Conservation (phyloP, 129 eudicot genomes). For the Lonicera japonica region DNA sequence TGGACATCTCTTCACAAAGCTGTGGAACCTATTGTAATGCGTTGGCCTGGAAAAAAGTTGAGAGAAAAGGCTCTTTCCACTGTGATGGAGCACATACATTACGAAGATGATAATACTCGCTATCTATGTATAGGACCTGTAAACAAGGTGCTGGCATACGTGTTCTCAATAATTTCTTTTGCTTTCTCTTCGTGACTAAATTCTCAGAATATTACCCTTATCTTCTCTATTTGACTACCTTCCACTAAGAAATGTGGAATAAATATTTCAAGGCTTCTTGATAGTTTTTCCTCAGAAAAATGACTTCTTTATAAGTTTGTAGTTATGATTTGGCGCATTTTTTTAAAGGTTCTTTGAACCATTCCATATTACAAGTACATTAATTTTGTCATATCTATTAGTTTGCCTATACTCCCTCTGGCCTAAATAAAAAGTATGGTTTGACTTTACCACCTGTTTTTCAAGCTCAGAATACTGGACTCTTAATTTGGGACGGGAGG, state of each 20-base stretch:
- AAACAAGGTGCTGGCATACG: slow-evolving; percentile 49
- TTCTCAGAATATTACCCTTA: background rate
- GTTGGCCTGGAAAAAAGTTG: slow-evolving; percentile 81
- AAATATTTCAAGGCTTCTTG: background rate
- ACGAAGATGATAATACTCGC: slow-evolving; percentile 89
- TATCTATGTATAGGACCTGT: slow-evolving; percentile 92
- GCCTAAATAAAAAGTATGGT: too few species aligned
- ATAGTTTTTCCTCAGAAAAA: too few species aligned
- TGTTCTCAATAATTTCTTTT: background rate
- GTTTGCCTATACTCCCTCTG: background rate
- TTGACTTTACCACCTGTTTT: too few species aligned
- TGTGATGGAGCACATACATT: slow-evolving; percentile 84
- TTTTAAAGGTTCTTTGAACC: background rate
- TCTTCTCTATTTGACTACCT: background rate
- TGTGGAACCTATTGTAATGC: slow-evolving; percentile 70
- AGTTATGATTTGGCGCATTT: background rate
- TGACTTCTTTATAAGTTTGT: too few species aligned
- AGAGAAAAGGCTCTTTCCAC: slow-evolving; percentile 72
- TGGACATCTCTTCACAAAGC: slow-evolving; percentile 76
- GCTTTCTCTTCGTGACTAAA: background rate
- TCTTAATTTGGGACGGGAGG: background rate
- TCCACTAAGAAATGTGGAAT: background rate
- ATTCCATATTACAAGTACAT: background rate
- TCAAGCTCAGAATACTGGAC: too few species aligned
- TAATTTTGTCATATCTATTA: too few species aligned